Evolutionary conservation across 108 stramenopile species (phyloP).

Genomic region (Aurantiochytrium sp.): DNA sequence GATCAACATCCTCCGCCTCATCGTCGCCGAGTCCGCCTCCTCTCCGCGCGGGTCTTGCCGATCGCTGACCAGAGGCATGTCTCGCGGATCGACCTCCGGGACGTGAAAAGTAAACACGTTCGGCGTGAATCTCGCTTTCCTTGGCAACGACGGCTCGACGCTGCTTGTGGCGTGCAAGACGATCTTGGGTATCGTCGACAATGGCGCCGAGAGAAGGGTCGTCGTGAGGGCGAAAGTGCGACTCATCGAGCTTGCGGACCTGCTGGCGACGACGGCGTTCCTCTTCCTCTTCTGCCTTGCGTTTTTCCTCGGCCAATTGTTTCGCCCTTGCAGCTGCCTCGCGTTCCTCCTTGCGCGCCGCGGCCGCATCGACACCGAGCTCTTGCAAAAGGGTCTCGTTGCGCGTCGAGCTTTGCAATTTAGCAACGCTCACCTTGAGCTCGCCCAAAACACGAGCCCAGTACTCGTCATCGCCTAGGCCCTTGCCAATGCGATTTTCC

Average conservation of each 20-base stretch:
- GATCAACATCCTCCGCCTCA: slow-evolving; percentile 20
- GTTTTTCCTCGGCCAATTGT: neutral
- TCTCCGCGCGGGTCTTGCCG: neutral
- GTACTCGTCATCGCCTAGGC: slow-evolving; percentile 31
- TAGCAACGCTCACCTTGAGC: neutral
- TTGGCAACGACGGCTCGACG: slow-evolving; percentile 66
- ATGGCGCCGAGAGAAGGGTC: neutral
- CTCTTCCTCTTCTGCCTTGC: neutral
- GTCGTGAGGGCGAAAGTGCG: neutral
- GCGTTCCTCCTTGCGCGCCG: neutral
- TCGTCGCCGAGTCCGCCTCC: slow-evolving; percentile 21
- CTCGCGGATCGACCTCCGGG: neutral
- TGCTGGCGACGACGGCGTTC: neutral
- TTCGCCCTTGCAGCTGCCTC: neutral
- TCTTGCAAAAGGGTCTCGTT: neutral
- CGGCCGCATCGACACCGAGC: neutral
- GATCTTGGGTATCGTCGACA: neutral
- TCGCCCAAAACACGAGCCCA: neutral
- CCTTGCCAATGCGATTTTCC: slow-evolving; percentile 43
- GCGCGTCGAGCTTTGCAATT: neutral
- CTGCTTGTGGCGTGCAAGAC: slow-evolving; percentile 79
- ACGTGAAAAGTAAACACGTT: neutral
- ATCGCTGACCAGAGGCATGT: no score
- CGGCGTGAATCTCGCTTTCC: slow-evolving; percentile 50
- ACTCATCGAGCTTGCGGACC: neutral